These are phyloP conservation scores for Oryza australiensis DNA, from an alignment of 176 grass and related monocot genomes.

Conservation along the genomic window DNA sequence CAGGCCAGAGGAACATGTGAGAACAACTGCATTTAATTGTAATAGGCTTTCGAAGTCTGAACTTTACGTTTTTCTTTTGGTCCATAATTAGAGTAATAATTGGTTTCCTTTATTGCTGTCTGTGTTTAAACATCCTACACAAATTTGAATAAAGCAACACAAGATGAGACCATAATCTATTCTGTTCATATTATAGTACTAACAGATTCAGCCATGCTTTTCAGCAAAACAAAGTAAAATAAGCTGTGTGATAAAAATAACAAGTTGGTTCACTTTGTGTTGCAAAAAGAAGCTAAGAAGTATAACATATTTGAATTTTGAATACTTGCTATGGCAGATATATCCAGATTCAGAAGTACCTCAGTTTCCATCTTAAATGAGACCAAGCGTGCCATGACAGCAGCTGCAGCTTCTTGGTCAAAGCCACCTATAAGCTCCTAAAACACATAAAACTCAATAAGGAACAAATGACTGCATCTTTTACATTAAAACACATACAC, in stretches of 20 bases:
- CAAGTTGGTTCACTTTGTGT: slow-evolving; percentile 13
- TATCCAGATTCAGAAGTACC: slow-evolving; percentile 45
- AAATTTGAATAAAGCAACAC: background rate
- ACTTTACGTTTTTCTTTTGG: background rate
- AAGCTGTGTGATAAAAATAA: background rate
- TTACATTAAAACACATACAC: slow-evolving; percentile 10
- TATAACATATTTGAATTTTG: background rate
- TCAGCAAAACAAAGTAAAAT: background rate
- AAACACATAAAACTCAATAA: slow-evolving; percentile 28
- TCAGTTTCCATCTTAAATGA: slow-evolving; percentile 96
- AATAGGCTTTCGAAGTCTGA: background rate
- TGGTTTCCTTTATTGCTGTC: background rate
- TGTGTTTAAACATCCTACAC: background rate
- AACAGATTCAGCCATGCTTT: background rate
- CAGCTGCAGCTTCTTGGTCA: slow-evolving; percentile 95
- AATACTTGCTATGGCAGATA: slow-evolving; percentile 1
- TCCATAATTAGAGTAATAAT: background rate
- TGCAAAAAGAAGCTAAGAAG: slow-evolving; percentile 25
- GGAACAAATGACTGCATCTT: background rate
- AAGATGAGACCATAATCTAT: background rate
- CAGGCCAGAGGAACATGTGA: background rate
- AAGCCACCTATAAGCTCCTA: slow-evolving; percentile 88
- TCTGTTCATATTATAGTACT: background rate
- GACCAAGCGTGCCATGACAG: slow-evolving; percentile 81
- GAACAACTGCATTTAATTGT: background rate